Evolutionary conservation across 1,284 basidiomycete genomes (phyloP).

Genomic region (Ceratobasidium sp.): DNA sequence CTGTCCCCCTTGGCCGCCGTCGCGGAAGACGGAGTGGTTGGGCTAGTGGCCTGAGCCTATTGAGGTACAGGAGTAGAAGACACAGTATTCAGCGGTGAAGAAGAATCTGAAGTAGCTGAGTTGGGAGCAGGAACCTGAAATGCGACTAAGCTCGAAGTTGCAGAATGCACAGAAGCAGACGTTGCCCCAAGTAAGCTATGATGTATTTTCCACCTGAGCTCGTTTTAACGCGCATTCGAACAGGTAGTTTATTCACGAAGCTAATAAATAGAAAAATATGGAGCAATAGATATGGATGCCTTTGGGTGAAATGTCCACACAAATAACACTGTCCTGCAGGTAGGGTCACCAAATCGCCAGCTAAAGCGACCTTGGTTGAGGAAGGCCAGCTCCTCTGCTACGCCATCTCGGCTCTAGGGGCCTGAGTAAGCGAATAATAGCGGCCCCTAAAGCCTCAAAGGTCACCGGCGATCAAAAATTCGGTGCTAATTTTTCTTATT

Average conservation of each 20-base stretch:
- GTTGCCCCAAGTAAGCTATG: not conserved
- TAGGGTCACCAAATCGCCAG: not conserved
- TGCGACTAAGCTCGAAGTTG: not conserved
- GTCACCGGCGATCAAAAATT: not conserved
- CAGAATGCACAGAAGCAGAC: conserved; percentile 1
- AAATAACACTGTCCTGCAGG: not conserved
- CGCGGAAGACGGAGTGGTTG: not conserved
- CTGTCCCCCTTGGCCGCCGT: not conserved
- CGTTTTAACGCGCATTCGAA: no score
- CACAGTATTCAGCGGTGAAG: not conserved
- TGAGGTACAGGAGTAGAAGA: not conserved
- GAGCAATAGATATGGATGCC: not conserved
- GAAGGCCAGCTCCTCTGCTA: not conserved
- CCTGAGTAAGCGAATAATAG: not conserved
- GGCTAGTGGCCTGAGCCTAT: conserved; percentile 7
- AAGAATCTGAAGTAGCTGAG: not conserved
- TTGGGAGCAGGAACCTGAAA: not conserved
- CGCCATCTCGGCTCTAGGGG: not conserved
- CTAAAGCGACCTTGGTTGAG: not conserved
- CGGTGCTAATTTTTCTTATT: not conserved
- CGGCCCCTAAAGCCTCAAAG: not conserved
- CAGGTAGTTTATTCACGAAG: no score
- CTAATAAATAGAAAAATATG: no score
- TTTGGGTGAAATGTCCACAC: not conserved
- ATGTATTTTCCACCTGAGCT: no score